phyloP scores from a whole-genome alignment of 139 green algal species.

The Ettlia oleoabundans region DNA sequence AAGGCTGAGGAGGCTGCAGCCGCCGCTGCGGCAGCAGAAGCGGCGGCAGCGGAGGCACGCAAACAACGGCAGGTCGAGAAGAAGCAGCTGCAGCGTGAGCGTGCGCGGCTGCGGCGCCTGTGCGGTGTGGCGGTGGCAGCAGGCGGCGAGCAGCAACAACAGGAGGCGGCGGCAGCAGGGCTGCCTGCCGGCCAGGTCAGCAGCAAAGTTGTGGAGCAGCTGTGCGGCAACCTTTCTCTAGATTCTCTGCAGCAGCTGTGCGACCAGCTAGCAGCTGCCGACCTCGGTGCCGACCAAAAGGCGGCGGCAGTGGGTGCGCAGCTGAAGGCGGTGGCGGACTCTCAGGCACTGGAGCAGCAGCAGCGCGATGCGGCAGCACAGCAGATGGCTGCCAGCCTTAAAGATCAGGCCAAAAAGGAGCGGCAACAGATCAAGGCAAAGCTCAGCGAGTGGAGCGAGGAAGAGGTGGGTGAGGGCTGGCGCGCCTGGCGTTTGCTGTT shows the following conservation, averaged over 20 bases:
- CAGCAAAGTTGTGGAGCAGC: conserved; percentile 68
- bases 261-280: conserved; percentile 40
- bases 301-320: not conserved
- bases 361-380: conserved; percentile 42
- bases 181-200: conserved; percentile 21
- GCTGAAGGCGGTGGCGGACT: conserved; percentile 21
- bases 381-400: conserved; percentile 29
- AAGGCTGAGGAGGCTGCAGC: conserved; percentile 52
- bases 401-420: conserved; percentile 33
- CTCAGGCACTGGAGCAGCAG: conserved; percentile 39
- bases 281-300: conserved; percentile 14
- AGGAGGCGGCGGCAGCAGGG: conserved; percentile 23
- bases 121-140: conserved; percentile 42
- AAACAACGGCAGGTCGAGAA: conserved; percentile 84
- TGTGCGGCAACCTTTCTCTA: too few species aligned
- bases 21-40: conserved; percentile 51
- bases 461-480: conserved; percentile 41
- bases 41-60: conserved; percentile 57
- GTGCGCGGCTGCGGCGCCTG: conserved; percentile 68
- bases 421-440: conserved; percentile 25
- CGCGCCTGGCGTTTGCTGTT: too few species aligned
- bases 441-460: conserved; percentile 51
- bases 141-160: too few species aligned
- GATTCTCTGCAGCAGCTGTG: conserved; percentile 64
- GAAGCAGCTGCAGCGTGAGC: conserved; percentile 85